Evolutionary conservation across 163 green algal genomes (phyloP).

Genomic region (Botryococcus braunii): DNA sequence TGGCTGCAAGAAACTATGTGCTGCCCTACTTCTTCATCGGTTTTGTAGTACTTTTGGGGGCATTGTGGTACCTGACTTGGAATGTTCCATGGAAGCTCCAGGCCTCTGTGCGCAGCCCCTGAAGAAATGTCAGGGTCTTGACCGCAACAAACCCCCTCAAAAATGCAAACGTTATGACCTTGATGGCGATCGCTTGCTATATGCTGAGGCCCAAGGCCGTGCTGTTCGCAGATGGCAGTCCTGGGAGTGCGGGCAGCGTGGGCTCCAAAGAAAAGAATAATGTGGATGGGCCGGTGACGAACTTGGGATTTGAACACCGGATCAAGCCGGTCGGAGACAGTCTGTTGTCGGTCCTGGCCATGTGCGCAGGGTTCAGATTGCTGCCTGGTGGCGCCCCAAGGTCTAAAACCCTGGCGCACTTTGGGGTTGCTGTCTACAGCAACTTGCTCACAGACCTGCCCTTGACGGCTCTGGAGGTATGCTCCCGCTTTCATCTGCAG

Average conservation of each 20-base stretch:
- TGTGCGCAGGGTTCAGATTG: constrained; percentile 11
- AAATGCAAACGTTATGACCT: not conserved
- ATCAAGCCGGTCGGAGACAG: constrained; percentile 4
- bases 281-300: not conserved
- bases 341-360: constrained; percentile 7
- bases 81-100: no score
- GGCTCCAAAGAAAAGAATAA: not conserved
- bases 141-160: not conserved
- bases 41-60: no score
- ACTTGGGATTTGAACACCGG: not conserved
- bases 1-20: no score
- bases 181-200: no score
- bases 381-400: not conserved
- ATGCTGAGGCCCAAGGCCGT: not conserved
- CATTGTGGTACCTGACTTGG: no score
- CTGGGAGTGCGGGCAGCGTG: not conserved
- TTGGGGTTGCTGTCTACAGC: constrained; percentile 27
- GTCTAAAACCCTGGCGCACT: not conserved
- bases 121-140: no score
- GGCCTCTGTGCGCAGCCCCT: no score
- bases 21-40: no score
- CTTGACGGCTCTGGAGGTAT: constrained; percentile 9
- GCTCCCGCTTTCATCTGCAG: not conserved
- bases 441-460: constrained; percentile 23
- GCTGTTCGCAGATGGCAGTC: not conserved